Base-by-base conservation (phyloP, 345 rosid genomes). In the Gossypium bickii region DNA sequence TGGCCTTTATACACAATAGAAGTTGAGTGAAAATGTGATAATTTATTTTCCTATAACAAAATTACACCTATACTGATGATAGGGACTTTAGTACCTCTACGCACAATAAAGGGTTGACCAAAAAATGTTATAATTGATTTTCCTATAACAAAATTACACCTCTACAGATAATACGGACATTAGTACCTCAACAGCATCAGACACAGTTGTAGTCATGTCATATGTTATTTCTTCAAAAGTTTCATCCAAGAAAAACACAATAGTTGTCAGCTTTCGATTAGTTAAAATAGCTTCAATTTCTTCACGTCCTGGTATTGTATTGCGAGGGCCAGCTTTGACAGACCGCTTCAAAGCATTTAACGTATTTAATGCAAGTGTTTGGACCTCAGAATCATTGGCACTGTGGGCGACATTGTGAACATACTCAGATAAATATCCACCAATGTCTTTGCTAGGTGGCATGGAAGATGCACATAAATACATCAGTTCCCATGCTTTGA, bases 381-480 rank as follows among this genome's bases (percentile, higher is more conserved):
- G 97, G 25, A 92, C 90, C 81, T 93, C 96, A 0, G 96, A 86
- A 79, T 90, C 98, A 60, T 81, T 89, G 43, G 82, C 79, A 77
- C 87, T 93, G 69, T 93, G 86, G 15, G 98, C 93, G 49, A 90
- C 91, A 77, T 87, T 87, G 70, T 93, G 98, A 73, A 91, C 83
- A 81, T 93, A 95, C 86, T 92, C 98, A 3, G 94, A 91, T n/a
- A 95, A 80, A 85, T 87, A 95, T 45, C 90, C 98, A 77, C 93
- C 90, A 72, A 95, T 91, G 76, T 95, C 99, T 88, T 93, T 95
- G 89, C 97, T 90, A 58, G 99, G 98, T 78, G 99, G 97, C 98
- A 93, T 93, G 48, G 98, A 87, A 38, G 99, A 95, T 53, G 96
- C 98, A 81, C 99, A 93, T 74, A 93, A 79, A 81, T 91, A 90